These are phyloP conservation scores for Periconia macrospinosa DNA, from an alignment of 2,329 filamentous ascomycete genomes.

Conservation along the genomic window DNA sequence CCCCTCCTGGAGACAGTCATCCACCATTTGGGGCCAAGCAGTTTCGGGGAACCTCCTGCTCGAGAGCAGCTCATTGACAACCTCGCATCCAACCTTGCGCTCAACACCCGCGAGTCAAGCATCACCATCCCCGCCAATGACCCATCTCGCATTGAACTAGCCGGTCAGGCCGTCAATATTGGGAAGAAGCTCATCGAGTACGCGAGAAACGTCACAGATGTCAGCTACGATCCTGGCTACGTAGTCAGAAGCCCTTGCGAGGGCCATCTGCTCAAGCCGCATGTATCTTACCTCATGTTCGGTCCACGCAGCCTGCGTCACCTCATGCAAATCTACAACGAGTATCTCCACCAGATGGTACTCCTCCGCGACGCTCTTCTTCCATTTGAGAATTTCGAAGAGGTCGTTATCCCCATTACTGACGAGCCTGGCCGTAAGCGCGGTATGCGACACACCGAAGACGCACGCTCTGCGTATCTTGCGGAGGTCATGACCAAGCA, in stretches of 20 bases:
- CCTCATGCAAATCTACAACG: conserved; percentile 22
- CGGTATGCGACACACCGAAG: neutral
- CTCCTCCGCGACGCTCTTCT: conserved; percentile 20
- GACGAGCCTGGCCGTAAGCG: conserved; percentile 1
- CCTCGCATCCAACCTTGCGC: neutral
- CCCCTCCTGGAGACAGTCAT: conserved; percentile 1
- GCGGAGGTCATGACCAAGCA: neutral
- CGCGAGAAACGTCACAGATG: conserved; percentile 2
- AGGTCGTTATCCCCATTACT: conserved; percentile 15
- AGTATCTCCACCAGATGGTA: conserved; percentile 23
- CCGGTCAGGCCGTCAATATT: conserved; percentile 1
- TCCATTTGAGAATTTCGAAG: conserved; percentile 22
- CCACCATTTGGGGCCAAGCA: neutral
- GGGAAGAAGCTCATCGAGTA: conserved; percentile 3
- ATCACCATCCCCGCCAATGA: neutral
- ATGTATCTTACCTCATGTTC: neutral
- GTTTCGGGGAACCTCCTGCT: neutral
- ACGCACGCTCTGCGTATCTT: neutral
- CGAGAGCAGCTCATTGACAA: neutral
- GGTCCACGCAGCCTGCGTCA: conserved; percentile 4
- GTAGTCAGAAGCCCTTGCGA: neutral
- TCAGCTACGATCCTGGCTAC: neutral
- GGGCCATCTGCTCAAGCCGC: neutral
- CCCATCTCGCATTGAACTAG: neutral
- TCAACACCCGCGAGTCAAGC: conserved; percentile 1